Evolutionary conservation across 2,329 filamentous ascomycete species (phyloP).

Genomic region (Microdochium nivale): DNA sequence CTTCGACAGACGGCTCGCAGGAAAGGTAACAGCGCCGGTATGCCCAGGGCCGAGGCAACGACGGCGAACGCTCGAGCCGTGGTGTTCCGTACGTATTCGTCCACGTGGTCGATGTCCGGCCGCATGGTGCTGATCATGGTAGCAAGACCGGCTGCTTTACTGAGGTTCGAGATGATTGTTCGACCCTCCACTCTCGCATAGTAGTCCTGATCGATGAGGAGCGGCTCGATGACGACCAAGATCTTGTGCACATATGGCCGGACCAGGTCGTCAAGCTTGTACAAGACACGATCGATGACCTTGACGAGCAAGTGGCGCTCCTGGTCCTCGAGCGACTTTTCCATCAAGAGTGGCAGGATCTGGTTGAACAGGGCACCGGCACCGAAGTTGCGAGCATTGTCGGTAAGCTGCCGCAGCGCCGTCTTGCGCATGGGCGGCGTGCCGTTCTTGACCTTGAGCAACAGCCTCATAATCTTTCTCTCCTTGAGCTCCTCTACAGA

Average conservation of each 20-base stretch:
- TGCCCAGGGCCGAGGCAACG: slow-evolving; percentile 90
- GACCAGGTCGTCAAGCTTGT: slow-evolving; percentile 96
- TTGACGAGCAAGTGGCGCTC: slow-evolving; percentile 97
- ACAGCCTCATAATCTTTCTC: slow-evolving; percentile 92
- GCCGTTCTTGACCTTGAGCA: slow-evolving; percentile 98
- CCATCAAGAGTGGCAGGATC: slow-evolving; percentile 93
- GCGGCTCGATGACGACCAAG: slow-evolving; percentile 94
- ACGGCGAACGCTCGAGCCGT: slow-evolving; percentile 96
- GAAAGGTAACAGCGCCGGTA: slow-evolving; percentile 91
- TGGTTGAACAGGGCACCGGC: slow-evolving; percentile 94
- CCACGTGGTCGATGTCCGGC: slow-evolving; percentile 95
- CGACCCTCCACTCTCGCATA: slow-evolving; percentile 96
- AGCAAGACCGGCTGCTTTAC: slow-evolving; percentile 90
- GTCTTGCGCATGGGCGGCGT: slow-evolving; percentile 99
- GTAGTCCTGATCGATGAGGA: slow-evolving; percentile 98
- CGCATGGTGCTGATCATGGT: slow-evolving; percentile 99
- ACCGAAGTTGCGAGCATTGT: slow-evolving; percentile 94
- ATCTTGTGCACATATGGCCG: slow-evolving; percentile 98
- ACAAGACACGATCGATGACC: slow-evolving; percentile 95
- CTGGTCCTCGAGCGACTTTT: slow-evolving; percentile 95
- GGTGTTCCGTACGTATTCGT: slow-evolving; percentile 97
- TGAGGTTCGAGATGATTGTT: slow-evolving; percentile 96
- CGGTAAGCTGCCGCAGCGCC: slow-evolving; percentile 89
- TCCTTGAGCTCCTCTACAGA: slow-evolving; percentile 95
- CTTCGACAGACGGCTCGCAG: slow-evolving; percentile 90